Conservation (phyloP, 2,329 filamentous ascomycete species). For the Diaporthe australafricana region DNA sequence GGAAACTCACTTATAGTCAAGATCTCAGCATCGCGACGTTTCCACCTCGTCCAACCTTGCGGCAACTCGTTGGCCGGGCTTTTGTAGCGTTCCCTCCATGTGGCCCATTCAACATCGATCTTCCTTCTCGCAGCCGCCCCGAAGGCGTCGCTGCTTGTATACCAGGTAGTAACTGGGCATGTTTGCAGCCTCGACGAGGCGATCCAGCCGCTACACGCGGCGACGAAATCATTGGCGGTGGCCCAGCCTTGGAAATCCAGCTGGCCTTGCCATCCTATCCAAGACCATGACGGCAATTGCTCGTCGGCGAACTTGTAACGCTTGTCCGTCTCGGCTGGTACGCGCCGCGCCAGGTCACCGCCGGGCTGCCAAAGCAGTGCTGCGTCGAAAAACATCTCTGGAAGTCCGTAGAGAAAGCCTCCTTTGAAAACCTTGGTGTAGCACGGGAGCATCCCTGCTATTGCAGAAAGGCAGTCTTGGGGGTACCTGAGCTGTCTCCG, state of each 20-base stretch:
- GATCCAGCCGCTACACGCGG: not conserved
- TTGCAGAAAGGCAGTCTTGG: slow-evolving; percentile 35
- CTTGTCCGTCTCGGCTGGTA: not conserved
- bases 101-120: not conserved
- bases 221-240: not conserved
- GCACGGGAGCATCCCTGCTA: slow-evolving; percentile 29
- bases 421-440: slow-evolving; percentile 34
- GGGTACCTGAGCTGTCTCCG: slow-evolving; percentile 33
- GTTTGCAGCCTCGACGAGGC: not conserved
- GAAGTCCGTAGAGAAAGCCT: slow-evolving; percentile 40
- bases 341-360: not conserved
- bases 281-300: slow-evolving; percentile 24
- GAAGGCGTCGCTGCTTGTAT: not conserved
- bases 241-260: not conserved
- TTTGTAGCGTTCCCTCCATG: not conserved
- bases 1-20: not conserved
- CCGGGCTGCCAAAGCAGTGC: slow-evolving; percentile 35
- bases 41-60: not conserved
- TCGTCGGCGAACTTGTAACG: not conserved
- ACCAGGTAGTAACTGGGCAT: slow-evolving; percentile 4
- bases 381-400: slow-evolving; percentile 38
- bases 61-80: not conserved
- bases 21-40: not conserved
- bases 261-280: slow-evolving; percentile 25
- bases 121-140: not conserved